Evolutionary conservation across 2,329 filamentous ascomycete genomes (phyloP).

Genomic region (Aspergillus chevalieri): DNA sequence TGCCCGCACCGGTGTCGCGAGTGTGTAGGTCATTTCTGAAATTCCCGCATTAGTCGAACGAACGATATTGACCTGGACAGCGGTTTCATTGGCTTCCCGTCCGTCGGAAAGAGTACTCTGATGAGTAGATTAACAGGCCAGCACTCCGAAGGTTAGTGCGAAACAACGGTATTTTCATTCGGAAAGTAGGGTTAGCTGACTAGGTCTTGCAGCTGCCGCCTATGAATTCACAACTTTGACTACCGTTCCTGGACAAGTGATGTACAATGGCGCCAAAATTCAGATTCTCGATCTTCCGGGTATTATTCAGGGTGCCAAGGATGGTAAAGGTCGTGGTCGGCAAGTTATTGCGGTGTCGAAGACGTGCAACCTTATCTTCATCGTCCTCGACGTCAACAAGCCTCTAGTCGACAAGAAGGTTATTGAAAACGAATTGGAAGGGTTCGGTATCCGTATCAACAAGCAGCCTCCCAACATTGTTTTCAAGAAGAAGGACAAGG

Average conservation of each 20-base stretch:
- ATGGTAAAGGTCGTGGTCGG: conserved; percentile 92
- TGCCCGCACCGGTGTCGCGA: conserved; percentile 92
- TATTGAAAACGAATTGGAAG: conserved; percentile 91
- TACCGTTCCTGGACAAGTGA: conserved; percentile 90
- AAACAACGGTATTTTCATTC: background rate
- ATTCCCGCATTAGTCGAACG: background rate
- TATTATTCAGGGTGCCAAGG: conserved; percentile 98
- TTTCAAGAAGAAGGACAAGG: conserved; percentile 99
- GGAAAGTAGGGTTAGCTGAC: background rate
- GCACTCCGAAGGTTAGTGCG: conserved; percentile 67
- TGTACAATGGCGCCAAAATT: conserved; percentile 94
- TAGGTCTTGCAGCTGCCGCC: conserved; percentile 58
- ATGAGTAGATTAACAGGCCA: conserved; percentile 94
- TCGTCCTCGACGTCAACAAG: conserved; percentile 97
- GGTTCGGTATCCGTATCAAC: conserved; percentile 96
- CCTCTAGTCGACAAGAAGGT: conserved; percentile 93
- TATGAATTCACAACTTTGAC: conserved; percentile 99
- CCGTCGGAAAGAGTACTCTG: conserved; percentile 94
- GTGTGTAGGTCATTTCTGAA: conserved; percentile 52
- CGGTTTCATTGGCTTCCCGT: conserved; percentile 96
- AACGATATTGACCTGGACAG: conserved; percentile 17
- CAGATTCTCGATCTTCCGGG: conserved; percentile 97
- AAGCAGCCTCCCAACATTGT: conserved; percentile 95
- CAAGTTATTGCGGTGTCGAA: conserved; percentile 99
- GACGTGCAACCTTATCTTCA: conserved; percentile 97